Evolutionary conservation across 2,329 filamentous ascomycete species (phyloP), one percentile per base, ranked within the genome.

Genomic region (Ambrosiella xylebori): DNA sequence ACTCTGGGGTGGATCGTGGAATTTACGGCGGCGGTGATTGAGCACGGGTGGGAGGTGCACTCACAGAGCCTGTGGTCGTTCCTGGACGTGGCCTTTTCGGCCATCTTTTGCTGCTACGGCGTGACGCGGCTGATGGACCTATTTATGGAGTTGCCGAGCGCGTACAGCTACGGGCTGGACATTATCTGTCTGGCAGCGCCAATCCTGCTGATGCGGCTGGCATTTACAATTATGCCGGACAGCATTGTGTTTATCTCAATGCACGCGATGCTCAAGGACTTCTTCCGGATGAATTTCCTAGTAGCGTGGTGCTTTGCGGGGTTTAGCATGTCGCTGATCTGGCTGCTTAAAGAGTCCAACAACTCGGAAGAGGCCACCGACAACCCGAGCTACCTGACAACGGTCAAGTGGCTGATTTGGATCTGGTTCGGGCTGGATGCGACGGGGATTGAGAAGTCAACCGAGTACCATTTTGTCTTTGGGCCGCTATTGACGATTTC

Each of bases 381-480:
- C 60, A 62, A 66, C 19, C 68, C 69, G 1, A 66, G 65, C 41
- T 74, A 71, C 71, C 66, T 69, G 37, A 83, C 81, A 0, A 84
- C 87, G 54, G 77, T 77, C 38, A 86, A 86, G 67, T 88, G 84
- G 84, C 84, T 88, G 76, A 73, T 88, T 2, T 87, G 82, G 81
- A 85, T 88, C 63, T 88, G 84, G 84, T 88, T 88, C 63, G 84
- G 84, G 1, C 76, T 88, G 1, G 84, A 87, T 61, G 84, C 75
- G 19, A 76, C 75, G 3, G 75, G 75, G 9, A 76, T 77, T 51
- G 72, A 76, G 59, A 70, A 73, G 60, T 72, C 71, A 1, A 70
- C 69, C 7, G 76, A 81, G 51, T 84, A 87, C 68, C 82, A 88
- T 65, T 73, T 78, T 67, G 69, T 85, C 27, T 74, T 86, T 2